Base-by-base conservation (phyloP, 345 rosid genomes). In the Populus tremula region DNA sequence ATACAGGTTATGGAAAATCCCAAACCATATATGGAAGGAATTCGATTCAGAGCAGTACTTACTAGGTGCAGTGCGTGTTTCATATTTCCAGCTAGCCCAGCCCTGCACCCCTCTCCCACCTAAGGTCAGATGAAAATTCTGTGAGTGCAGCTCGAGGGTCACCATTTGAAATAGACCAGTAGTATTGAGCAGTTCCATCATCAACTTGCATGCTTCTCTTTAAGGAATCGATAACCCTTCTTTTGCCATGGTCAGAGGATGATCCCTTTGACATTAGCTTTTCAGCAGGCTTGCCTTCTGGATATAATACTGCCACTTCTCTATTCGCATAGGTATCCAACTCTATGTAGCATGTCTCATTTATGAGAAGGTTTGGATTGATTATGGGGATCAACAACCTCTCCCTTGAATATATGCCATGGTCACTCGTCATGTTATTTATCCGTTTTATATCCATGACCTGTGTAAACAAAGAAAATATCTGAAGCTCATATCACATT, bases 351-450 rank as follows among this genome's bases (percentile, higher is more conserved):
- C 98, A 95, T 0, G 89, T 90, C n/a, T 82, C 69, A 64, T 87
- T 79, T 59, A 88, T 72, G 38, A 95, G 98, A 71, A 89, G 76
- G 43, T 82, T 77, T 0, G 92, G 89, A 78, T 88, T 88, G 85
- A 87, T 87, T 81, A 93, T 73, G 0, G 99, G 99, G 82, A 95
- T 91, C 70, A 95, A 83, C 27, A 95, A 82, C 77, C 98, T 91
- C 83, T 93, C 94, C 85, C 96, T 90, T 6, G 97, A 93, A 79
- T 90, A 84, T 25, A 93, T 93, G 35, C 91, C 97, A 39, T 92
- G 97, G 80, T 95, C 98, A 49, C 97, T 93, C 89, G 87, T 93
- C 93, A 92, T 92, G 86, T 92, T 95, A 83, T 95, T 95, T 65
- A 95, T 74, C 8, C 91, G 82, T 81, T 88, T 93, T 71, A 95